These are phyloP conservation scores for Penicillium occitanis DNA, from an alignment of 2,329 filamentous ascomycete genomes.

Conservation along the genomic window DNA sequence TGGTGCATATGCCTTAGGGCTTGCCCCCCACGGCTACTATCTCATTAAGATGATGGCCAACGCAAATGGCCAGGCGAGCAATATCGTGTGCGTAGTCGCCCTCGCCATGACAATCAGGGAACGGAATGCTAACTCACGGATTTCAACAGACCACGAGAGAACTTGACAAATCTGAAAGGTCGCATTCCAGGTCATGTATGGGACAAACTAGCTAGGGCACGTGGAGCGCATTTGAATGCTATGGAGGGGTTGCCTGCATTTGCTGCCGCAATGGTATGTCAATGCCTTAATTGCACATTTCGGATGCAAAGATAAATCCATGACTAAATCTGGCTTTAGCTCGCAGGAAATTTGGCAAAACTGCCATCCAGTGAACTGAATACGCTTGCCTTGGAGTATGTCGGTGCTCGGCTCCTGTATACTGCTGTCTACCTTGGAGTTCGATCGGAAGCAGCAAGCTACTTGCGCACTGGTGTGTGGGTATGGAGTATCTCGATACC, in stretches of 20 bases:
- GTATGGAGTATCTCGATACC: constrained; percentile 36
- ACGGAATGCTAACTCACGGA: not conserved
- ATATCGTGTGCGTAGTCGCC: constrained; percentile 27
- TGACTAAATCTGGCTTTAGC: constrained; percentile 9
- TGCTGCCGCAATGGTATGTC: constrained; percentile 32
- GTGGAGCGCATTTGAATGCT: constrained; percentile 38
- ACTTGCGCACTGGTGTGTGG: constrained; percentile 35
- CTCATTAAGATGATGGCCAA: constrained; percentile 34
- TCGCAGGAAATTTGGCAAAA: constrained; percentile 36
- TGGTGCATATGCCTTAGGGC: constrained; percentile 33
- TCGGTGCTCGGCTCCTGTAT: constrained; percentile 35
- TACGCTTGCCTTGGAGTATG: constrained; percentile 34
- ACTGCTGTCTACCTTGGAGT: constrained; percentile 37
- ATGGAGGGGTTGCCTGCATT: constrained; percentile 38
- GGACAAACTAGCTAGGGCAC: constrained; percentile 28
- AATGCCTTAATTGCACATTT: not conserved
- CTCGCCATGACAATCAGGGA: not conserved
- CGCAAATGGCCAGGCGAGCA: constrained; percentile 31
- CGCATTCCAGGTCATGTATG: constrained; percentile 25
- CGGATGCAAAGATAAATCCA: not conserved
- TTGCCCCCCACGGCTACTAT: constrained; percentile 34
- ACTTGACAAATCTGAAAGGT: constrained; percentile 32
- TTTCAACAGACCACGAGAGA: constrained; percentile 32
- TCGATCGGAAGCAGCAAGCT: constrained; percentile 33
- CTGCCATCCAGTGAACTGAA: constrained; percentile 35